Conservation (phyloP, 1,139 yeast species). For the Torulaspora pretoriensis region DNA sequence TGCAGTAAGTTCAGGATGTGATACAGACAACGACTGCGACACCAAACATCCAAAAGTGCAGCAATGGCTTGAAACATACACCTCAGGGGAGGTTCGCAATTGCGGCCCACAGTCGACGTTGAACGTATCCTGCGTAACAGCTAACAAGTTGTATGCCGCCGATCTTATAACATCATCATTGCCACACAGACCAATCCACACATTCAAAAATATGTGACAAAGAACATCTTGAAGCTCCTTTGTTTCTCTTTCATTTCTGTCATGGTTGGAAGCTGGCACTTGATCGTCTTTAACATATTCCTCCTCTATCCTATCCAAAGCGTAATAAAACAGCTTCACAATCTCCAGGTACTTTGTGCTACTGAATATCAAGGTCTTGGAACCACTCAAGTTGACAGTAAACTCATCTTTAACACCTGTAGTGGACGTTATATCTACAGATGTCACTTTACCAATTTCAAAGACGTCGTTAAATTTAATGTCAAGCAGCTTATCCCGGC, state of each 20-base stretch:
- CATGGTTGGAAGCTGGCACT: slow-evolving; percentile 6
- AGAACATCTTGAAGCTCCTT: slow-evolving; percentile 33
- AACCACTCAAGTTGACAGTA: slow-evolving; percentile 49
- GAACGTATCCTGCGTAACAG: slow-evolving; percentile 59
- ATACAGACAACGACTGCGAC: slow-evolving; percentile 53
- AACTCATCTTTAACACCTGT: slow-evolving; percentile 56
- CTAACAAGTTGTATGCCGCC: slow-evolving; percentile 61
- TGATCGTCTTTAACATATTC: slow-evolving; percentile 33
- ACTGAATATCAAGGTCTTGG: slow-evolving; percentile 47
- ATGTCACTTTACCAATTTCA: slow-evolving; percentile 47
- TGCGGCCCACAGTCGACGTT: slow-evolving; percentile 58
- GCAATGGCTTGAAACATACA: slow-evolving; percentile 71
- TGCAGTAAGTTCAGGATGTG: slow-evolving; percentile 59
- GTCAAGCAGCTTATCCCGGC: slow-evolving; percentile 23
- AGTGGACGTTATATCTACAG: slow-evolving; percentile 49
- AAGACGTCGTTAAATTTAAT: slow-evolving; percentile 51
- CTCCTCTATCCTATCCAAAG: slow-evolving; percentile 48
- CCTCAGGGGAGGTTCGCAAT: slow-evolving; percentile 53
- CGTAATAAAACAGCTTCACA: slow-evolving; percentile 62
- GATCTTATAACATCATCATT: slow-evolving; percentile 55
- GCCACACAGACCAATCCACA: slow-evolving; percentile 64
- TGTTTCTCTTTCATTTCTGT: slow-evolving; percentile 13
- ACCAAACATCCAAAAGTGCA: slow-evolving; percentile 59
- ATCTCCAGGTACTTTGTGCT: slow-evolving; percentile 65
- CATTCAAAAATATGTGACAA: slow-evolving; percentile 60